Evolutionary conservation across 495 filamentous ascomycete genomes (phyloP).

Genomic region (Bacidia rubella): DNA sequence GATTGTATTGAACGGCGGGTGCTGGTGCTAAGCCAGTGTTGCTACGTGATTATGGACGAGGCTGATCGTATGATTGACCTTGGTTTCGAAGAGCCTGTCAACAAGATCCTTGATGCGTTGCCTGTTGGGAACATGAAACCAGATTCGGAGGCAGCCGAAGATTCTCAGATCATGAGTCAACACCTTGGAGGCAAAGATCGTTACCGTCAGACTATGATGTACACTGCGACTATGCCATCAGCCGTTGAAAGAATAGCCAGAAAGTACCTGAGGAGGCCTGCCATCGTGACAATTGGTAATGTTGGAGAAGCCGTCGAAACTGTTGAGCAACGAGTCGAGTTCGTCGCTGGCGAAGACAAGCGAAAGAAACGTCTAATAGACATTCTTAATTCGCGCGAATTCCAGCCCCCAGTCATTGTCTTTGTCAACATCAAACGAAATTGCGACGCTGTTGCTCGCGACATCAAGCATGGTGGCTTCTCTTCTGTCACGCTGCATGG

Average conservation of each 20-base stretch:
- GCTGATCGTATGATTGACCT: constrained; percentile 99
- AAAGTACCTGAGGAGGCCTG: constrained; percentile 87
- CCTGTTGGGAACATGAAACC: constrained; percentile 94
- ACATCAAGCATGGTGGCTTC: constrained; percentile 92
- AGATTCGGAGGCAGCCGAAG: constrained; percentile 85
- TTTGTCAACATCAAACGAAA: constrained; percentile 99
- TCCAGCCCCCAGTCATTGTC: constrained; percentile 87
- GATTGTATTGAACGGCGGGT: constrained; percentile 93
- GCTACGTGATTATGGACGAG: constrained; percentile 98
- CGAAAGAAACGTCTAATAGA: constrained; percentile 92
- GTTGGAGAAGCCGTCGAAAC: constrained; percentile 97
- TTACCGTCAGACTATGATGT: constrained; percentile 99
- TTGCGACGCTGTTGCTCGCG: constrained; percentile 87
- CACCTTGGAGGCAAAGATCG: constrained; percentile 72
- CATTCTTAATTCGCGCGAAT: constrained; percentile 75
- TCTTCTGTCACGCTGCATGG: constrained; percentile 86
- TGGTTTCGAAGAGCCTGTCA: constrained; percentile 94
- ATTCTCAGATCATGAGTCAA: constrained; percentile 69
- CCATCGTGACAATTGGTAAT: constrained; percentile 90
- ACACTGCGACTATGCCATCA: constrained; percentile 95
- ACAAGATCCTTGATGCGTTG: constrained; percentile 96
- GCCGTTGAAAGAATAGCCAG: constrained; percentile 90
- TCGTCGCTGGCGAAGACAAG: constrained; percentile 85
- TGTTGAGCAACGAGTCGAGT: constrained; percentile 93
- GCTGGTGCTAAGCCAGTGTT: constrained; percentile 85